Evolutionary conservation across 768 basidiomycete genomes (phyloP).

Genomic region (Mycena alexandri): DNA sequence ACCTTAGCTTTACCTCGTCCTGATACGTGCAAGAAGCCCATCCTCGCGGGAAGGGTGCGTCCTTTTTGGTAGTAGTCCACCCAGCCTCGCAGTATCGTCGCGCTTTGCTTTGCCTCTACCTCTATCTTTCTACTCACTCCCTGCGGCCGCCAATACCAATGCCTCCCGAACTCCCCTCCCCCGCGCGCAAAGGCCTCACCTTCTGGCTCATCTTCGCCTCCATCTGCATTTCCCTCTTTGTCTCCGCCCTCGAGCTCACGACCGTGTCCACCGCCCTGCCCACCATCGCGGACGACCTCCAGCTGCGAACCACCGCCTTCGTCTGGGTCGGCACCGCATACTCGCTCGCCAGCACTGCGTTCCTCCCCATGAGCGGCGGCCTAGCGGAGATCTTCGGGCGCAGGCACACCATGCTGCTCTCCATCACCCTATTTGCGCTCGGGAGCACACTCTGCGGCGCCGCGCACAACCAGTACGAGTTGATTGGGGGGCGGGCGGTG

Average conservation of each 20-base stretch:
- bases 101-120: background rate
- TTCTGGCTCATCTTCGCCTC: constrained; percentile 35
- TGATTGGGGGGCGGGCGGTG: constrained; percentile 39
- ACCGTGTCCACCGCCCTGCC: constrained; percentile 44
- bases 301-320: constrained; percentile 45
- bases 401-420: constrained; percentile 42
- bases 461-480: constrained; percentile 45
- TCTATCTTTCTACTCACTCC: background rate
- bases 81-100: background rate
- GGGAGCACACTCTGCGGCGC: constrained; percentile 53
- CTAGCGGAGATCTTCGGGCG: constrained; percentile 48
- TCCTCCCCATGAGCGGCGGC: constrained; percentile 53
- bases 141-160: background rate
- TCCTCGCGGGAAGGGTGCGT: constrained; percentile 5
- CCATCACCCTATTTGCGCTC: constrained; percentile 40
- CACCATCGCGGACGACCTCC: constrained; percentile 42
- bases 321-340: constrained; percentile 57
- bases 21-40: constrained; percentile 22
- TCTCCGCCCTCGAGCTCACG: constrained; percentile 31
- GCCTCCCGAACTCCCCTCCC: constrained; percentile 3
- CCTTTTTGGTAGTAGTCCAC: constrained; percentile 16
- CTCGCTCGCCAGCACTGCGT: constrained; percentile 53
- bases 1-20: constrained; percentile 1
- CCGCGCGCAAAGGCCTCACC: constrained; percentile 14
- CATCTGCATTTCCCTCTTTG: constrained; percentile 28